Conservation (phyloP, 768 basidiomycete species). For the Lepiota subincarnata region DNA sequence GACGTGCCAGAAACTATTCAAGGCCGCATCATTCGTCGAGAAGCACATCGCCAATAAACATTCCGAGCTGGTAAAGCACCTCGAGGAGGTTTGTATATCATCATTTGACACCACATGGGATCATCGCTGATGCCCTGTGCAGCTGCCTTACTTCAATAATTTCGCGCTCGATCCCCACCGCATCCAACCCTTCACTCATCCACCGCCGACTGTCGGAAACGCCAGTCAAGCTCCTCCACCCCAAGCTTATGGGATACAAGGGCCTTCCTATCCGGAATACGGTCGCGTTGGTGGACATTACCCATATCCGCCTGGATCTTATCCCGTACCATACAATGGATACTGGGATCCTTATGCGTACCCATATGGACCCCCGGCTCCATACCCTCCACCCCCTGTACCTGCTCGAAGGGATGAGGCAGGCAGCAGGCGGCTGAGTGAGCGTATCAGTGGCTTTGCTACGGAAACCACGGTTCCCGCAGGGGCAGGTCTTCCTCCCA, state of each 20-base stretch:
- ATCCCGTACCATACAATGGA: constrained; percentile 42
- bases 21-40: constrained; percentile 93
- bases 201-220: constrained; percentile 64
- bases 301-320: constrained; percentile 31
- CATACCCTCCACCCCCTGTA: constrained; percentile 33
- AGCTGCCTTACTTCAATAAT: constrained; percentile 92
- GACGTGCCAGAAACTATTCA: constrained; percentile 95
- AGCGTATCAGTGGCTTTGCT: constrained; percentile 77
- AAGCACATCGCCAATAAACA: constrained; percentile 98
- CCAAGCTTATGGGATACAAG: constrained; percentile 81
- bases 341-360: constrained; percentile 43
- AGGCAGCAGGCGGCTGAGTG: constrained; percentile 63
- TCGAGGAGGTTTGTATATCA: constrained; percentile 68
- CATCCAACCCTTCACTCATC: constrained; percentile 80
- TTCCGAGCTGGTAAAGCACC: constrained; percentile 71
- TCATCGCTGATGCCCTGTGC: constrained; percentile 11
- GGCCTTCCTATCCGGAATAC: constrained; percentile 42
- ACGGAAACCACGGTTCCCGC: constrained; percentile 48
- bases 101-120: neutral
- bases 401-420: constrained; percentile 53
- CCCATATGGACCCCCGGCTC: constrained; percentile 23
- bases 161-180: constrained; percentile 95
- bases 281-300: constrained; percentile 24
- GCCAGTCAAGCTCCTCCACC: constrained; percentile 70
- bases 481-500: constrained; percentile 75